Conservation (phyloP, 768 basidiomycete species). For the Psilocybe tampanensis region DNA sequence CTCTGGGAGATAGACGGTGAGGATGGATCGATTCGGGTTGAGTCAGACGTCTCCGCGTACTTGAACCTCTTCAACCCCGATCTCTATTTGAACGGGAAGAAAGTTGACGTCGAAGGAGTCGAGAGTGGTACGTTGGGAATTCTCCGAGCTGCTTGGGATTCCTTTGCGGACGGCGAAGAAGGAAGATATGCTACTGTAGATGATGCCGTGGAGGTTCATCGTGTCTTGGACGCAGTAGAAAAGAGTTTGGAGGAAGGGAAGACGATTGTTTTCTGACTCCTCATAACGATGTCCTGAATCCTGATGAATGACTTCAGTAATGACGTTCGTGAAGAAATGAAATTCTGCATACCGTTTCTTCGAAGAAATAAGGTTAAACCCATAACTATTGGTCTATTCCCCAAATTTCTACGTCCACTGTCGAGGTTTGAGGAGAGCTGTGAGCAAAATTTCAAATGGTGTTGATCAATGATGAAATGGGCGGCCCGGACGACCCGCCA, state of each 20-base stretch:
- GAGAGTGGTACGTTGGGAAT: conserved; percentile 4
- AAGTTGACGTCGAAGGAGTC: conserved; percentile 18
- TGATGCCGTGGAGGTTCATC: conserved; percentile 10
- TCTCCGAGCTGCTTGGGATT: conserved; percentile 3
- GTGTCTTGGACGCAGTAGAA: conserved; percentile 13
- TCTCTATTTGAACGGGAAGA: conserved; percentile 33
- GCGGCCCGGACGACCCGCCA: too few species aligned
- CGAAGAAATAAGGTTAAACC: too few species aligned
- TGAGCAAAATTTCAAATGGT: too few species aligned
- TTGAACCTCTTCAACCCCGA: conserved; percentile 23
- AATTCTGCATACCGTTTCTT: too few species aligned
- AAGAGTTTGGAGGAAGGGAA: conserved; percentile 12
- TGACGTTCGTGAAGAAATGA: too few species aligned
- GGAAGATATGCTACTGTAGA: conserved; percentile 14
- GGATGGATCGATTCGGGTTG: conserved; percentile 23
- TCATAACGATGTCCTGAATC: background rate
- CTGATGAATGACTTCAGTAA: too few species aligned
- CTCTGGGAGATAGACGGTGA: conserved; percentile 38
- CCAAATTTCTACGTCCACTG: too few species aligned
- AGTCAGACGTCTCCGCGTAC: background rate
- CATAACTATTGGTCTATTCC: too few species aligned
- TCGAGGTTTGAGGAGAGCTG: too few species aligned
- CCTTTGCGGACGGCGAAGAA: conserved; percentile 5
- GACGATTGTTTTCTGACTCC: background rate
- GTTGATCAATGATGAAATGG: too few species aligned